phyloP scores from a whole-genome alignment of 176 grass and related monocot genomes.

The Tillandsia leiboldiana region DNA sequence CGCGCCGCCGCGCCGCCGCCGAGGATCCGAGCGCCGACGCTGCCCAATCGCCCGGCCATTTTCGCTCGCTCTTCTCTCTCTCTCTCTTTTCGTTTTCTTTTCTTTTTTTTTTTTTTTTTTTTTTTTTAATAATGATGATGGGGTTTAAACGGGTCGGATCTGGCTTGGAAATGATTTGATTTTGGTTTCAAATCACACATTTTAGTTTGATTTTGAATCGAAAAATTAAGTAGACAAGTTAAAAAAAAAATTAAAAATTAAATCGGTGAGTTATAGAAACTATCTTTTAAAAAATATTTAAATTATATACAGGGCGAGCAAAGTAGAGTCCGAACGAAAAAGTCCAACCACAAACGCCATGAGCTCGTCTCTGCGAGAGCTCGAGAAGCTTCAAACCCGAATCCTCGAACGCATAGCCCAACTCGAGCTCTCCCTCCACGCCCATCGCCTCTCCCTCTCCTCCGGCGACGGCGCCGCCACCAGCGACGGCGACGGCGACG shows the following conservation, averaged over 20 bases:
- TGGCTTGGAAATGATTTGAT: too few species aligned
- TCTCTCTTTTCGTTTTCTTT: neutral
- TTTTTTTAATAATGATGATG: neutral
- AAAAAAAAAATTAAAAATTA: too few species aligned
- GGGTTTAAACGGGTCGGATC: neutral
- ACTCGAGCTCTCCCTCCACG: slow-evolving; percentile 37
- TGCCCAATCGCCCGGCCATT: slow-evolving; percentile 78
- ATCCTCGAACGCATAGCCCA: slow-evolving; percentile 51
- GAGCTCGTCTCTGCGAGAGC: slow-evolving; percentile 33
- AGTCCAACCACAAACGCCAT: slow-evolving; percentile 13
- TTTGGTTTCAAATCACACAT: too few species aligned
- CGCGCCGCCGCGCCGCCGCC: slow-evolving; percentile 59
- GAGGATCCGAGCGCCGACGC: slow-evolving; percentile 57
- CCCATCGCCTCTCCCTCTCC: slow-evolving; percentile 20
- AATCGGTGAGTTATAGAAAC: too few species aligned
- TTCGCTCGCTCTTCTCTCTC: neutral
- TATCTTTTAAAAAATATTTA: too few species aligned
- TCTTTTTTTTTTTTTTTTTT: neutral
- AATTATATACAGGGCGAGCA: too few species aligned
- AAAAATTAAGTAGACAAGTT: too few species aligned
- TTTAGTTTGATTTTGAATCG: too few species aligned
- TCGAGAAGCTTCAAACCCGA: slow-evolving; percentile 48
- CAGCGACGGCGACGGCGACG: neutral
- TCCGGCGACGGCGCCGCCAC: neutral
- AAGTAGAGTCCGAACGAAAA: too few species aligned